phyloP scores from a whole-genome alignment of 1,284 basidiomycete genomes.

The Tylopilus sp. region DNA sequence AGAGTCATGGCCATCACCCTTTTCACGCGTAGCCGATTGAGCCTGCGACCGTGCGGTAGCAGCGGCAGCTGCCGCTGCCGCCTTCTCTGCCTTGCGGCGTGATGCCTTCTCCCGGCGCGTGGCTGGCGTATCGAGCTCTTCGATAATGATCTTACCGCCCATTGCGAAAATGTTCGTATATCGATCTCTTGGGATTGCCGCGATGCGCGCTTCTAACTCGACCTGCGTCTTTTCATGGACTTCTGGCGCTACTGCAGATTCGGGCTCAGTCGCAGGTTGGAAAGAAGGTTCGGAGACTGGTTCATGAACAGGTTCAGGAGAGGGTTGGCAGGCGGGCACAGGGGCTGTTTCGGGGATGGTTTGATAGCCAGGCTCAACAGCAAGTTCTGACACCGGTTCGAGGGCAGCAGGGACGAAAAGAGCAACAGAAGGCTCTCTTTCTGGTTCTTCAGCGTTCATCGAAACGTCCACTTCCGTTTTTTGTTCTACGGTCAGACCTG shows the following conservation, averaged over 20 bases:
- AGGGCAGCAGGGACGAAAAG: not conserved
- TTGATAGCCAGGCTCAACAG: not conserved
- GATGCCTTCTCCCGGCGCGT: slow-evolving; percentile 54
- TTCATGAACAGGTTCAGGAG: not conserved
- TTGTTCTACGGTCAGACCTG: slow-evolving; percentile 21
- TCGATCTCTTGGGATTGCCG: slow-evolving; percentile 27
- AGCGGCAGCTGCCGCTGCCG: slow-evolving; percentile 23
- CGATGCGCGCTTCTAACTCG: slow-evolving; percentile 25
- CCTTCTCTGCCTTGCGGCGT: slow-evolving; percentile 43
- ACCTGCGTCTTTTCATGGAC: slow-evolving; percentile 9
- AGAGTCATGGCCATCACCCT: slow-evolving; percentile 20
- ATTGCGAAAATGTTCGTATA: slow-evolving; percentile 34
- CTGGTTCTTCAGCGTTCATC: slow-evolving; percentile 18
- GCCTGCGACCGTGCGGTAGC: slow-evolving; percentile 18
- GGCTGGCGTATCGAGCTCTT: slow-evolving; percentile 64
- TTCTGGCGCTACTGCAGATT: not conserved
- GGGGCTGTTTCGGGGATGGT: not conserved
- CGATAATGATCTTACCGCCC: slow-evolving; percentile 52
- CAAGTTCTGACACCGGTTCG: slow-evolving; percentile 4
- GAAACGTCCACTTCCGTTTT: slow-evolving; percentile 14
- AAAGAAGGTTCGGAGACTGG: not conserved
- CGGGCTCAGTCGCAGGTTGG: not conserved
- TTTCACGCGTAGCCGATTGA: slow-evolving; percentile 3
- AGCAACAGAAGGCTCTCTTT: slow-evolving; percentile 1
- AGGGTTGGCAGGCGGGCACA: not conserved